Percentiles rank a stretch among this genome's conserved stretches.
These are phyloP conservation scores for Aleurites moluccanus DNA, from an alignment of 441 rosid species.

Conservation along the genomic window DNA sequence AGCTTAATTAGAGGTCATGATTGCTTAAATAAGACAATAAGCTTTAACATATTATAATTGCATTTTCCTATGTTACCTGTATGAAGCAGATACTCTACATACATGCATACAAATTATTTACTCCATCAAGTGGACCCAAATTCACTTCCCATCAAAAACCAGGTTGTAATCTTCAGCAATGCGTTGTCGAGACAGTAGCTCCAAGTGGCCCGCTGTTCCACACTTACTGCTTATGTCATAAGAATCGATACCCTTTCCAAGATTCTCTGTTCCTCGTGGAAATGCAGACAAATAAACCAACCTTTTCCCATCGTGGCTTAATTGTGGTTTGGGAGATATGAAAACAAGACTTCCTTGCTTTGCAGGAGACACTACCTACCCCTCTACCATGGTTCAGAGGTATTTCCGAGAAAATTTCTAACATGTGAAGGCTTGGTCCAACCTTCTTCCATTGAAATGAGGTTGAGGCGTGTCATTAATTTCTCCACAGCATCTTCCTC, in stretches of 20 bases:
- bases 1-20: too few relatives aligned
- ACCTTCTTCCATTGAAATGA: slow-evolving; percentile 58
- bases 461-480: slow-evolving; percentile 52
- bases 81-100: neutral
- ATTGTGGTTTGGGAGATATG: neutral
- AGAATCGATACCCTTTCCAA: neutral
- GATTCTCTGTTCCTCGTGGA: neutral
- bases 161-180: neutral
- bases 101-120: neutral
- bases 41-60: neutral
- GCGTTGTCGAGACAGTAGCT: neutral
- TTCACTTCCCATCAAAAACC: neutral
- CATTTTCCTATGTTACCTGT: neutral
- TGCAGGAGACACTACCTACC: neutral
- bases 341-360: neutral
- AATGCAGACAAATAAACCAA: neutral
- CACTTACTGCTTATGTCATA: neutral
- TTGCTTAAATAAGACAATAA: too few relatives aligned
- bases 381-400: slow-evolving; percentile 61
- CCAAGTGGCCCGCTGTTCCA: neutral
- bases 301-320: neutral
- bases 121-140: neutral
- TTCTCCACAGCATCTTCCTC: slow-evolving; percentile 58
- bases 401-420: slow-evolving; percentile 54
- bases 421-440: slow-evolving; percentile 47